Evolutionary conservation across 2,329 filamentous ascomycete species (phyloP).

Genomic region (Pleoardoris graminearum): DNA sequence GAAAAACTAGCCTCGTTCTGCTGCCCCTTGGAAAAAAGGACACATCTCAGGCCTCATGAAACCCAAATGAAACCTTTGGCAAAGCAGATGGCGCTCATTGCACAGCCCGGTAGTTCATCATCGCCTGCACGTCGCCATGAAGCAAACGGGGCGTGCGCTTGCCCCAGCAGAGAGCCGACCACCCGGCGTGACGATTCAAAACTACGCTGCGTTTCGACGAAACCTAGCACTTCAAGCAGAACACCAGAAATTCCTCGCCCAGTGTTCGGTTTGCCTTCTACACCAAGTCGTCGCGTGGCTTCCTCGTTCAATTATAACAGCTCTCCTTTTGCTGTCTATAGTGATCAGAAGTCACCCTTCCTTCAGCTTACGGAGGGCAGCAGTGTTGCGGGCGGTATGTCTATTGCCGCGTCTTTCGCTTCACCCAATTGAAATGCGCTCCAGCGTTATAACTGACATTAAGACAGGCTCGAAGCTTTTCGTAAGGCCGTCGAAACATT

Average conservation of each 20-base stretch:
- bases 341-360: constrained; percentile 10
- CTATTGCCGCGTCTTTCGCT: too few relatives aligned
- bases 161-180: neutral
- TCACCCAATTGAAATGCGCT: neutral
- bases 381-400: neutral
- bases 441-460: neutral
- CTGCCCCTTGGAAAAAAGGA: neutral
- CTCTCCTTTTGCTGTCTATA: constrained; percentile 12
- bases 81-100: neutral
- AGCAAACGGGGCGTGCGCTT: neutral
- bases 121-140: neutral
- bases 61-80: neutral
- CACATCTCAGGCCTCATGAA: too few relatives aligned
- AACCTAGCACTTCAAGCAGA: neutral
- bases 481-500: too few relatives aligned
- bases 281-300: neutral
- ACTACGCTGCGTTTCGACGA: neutral
- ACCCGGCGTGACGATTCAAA: neutral
- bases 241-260: neutral
- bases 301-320: constrained; percentile 7
- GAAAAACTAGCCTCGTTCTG: neutral
- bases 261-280: constrained; percentile 11
- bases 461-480: too few relatives aligned
- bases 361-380: neutral
- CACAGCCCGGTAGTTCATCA: neutral